Evolutionary conservation across 306 rosid species (phyloP).

Genomic region (peach (Prunus persica)): Prunus_persica_NCBIv2 NC_034014.1:8211501-8212000

Average conservation of each 20-base stretch:
- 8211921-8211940: neutral
- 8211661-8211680: slow-evolving; percentile 10
- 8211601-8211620: neutral
- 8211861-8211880: slow-evolving; percentile 31
- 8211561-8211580: slow-evolving; percentile 1
- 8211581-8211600: neutral
- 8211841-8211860: neutral
- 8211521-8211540: slow-evolving; percentile 89
- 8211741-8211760: neutral
- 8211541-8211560: slow-evolving; percentile 73
- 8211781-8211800: neutral
- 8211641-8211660: neutral
- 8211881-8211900: slow-evolving; percentile 30
- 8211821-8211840: slow-evolving; percentile 39
- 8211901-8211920: neutral
- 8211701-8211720: slow-evolving; percentile 61
- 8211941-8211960: neutral
- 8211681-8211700: slow-evolving; percentile 88
- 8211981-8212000: neutral
- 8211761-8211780: neutral
- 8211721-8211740: slow-evolving; percentile 29
- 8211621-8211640: neutral
- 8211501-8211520: slow-evolving; percentile 75
- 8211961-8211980: neutral
- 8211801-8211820: neutral